Conservation (phyloP, 2,329 filamentous ascomycete genomes). For the Alternaria arborescens region DNA sequence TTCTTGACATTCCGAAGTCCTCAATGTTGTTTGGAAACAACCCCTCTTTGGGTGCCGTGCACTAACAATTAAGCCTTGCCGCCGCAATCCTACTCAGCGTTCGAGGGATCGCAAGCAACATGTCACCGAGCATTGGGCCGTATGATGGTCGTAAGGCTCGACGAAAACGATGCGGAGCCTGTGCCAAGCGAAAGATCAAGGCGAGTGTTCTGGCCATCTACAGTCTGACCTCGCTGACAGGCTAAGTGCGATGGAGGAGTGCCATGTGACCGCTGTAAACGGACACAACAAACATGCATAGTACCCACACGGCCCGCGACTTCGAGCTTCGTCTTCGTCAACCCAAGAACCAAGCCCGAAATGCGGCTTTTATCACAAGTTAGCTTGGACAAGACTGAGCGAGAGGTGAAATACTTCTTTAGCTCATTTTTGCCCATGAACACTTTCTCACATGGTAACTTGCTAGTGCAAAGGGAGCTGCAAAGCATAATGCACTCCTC, state of each 20-base stretch:
- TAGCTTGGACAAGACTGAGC: conserved; percentile 4
- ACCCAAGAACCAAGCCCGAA: neutral
- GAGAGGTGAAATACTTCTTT: conserved; percentile 34
- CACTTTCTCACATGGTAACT: conserved; percentile 15
- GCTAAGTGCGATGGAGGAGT: conserved; percentile 34
- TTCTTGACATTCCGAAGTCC: neutral
- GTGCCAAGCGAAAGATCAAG: conserved; percentile 38
- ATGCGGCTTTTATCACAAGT: neutral
- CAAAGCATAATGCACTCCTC: conserved; percentile 20
- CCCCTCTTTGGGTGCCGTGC: neutral
- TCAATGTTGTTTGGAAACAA: neutral
- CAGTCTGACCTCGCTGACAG: neutral
- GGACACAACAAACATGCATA: conserved; percentile 26
- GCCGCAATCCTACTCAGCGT: neutral
- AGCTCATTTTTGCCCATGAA: conserved; percentile 35
- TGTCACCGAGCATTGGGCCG: conserved; percentile 32
- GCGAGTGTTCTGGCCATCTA: conserved; percentile 9
- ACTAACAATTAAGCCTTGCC: neutral
- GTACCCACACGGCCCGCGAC: conserved; percentile 7
- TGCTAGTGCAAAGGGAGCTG: conserved; percentile 21
- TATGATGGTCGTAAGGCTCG: conserved; percentile 40
- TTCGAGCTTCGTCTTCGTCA: conserved; percentile 27
- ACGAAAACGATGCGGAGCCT: conserved; percentile 37
- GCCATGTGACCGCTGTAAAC: conserved; percentile 33
- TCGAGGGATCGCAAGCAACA: neutral